phyloP scores from a whole-genome alignment of 805 yeast species.

The Starmerella scarabaei region DNA sequence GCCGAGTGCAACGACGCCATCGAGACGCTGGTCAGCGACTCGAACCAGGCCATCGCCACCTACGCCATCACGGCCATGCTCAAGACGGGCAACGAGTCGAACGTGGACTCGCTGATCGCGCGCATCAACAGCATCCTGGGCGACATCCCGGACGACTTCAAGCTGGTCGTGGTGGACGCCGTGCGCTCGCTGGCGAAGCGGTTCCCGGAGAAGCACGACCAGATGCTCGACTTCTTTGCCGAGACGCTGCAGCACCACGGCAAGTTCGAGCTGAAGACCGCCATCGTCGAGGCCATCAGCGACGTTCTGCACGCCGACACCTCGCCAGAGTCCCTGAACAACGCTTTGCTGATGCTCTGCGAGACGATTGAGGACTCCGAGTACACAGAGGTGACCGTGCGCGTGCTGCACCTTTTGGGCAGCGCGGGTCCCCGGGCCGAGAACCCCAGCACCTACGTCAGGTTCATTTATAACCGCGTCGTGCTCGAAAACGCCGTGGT shows the following conservation, averaged over 20 bases:
- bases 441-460: conserved; percentile 78
- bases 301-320: conserved; percentile 63
- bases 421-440: conserved; percentile 82
- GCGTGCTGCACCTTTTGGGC: conserved; percentile 83
- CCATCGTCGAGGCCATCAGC: conserved; percentile 83
- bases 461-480: conserved; percentile 94
- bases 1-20: conserved; percentile 61
- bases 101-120: conserved; percentile 76
- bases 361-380: conserved; percentile 98
- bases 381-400: conserved; percentile 82
- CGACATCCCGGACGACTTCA: conserved; percentile 92
- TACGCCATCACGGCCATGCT: conserved; percentile 92
- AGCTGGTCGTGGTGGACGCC: conserved; percentile 88
- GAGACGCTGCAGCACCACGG: conserved; percentile 86
- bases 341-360: conserved; percentile 77
- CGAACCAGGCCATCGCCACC: conserved; percentile 85
- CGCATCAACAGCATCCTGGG: conserved; percentile 80
- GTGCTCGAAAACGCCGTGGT: conserved; percentile 91
- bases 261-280: conserved; percentile 68
- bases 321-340: conserved; percentile 10
- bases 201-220: conserved; percentile 80
- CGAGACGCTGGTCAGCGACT: conserved; percentile 74
- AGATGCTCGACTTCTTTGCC: conserved; percentile 68
- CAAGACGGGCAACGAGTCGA: conserved; percentile 85
- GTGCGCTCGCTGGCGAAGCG: conserved; percentile 81